Conservation (phyloP, 164 flowering plant genomes). For the Vitis vinifera region DNA sequence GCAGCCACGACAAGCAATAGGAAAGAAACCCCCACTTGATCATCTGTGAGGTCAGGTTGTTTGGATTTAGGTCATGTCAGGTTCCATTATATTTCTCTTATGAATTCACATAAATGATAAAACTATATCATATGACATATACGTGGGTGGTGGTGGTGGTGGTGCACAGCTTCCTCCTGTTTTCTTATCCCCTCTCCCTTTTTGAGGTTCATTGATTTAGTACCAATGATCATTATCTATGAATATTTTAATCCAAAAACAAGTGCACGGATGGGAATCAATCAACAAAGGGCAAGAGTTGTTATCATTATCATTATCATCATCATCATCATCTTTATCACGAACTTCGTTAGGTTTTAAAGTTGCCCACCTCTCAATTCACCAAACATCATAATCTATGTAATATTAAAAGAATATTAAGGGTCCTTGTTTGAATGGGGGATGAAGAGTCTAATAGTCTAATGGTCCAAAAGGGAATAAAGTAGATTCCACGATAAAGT, state of each 20-base stretch:
- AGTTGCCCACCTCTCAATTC: neutral
- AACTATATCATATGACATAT: too few species aligned
- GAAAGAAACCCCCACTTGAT: too few species aligned
- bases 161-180: neutral
- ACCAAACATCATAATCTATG: neutral
- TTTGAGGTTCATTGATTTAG: too few species aligned
- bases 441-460: neutral
- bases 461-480: constrained; percentile 5
- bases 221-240: too few species aligned
- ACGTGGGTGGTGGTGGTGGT: neutral
- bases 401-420: too few species aligned
- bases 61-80: too few species aligned
- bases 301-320: neutral
- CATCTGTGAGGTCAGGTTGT: too few species aligned
- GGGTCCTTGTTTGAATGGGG: neutral
- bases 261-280: neutral
- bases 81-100: too few species aligned
- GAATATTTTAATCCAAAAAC: neutral
- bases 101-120: too few species aligned
- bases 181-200: neutral
- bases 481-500: constrained; percentile 14
- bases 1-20: too few species aligned
- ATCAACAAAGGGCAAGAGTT: neutral
- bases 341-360: neutral
- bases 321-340: neutral